These are phyloP conservation scores for Cordyceps militaris DNA, from an alignment of 2,329 filamentous ascomycete genomes.

Conservation along the genomic window DNA sequence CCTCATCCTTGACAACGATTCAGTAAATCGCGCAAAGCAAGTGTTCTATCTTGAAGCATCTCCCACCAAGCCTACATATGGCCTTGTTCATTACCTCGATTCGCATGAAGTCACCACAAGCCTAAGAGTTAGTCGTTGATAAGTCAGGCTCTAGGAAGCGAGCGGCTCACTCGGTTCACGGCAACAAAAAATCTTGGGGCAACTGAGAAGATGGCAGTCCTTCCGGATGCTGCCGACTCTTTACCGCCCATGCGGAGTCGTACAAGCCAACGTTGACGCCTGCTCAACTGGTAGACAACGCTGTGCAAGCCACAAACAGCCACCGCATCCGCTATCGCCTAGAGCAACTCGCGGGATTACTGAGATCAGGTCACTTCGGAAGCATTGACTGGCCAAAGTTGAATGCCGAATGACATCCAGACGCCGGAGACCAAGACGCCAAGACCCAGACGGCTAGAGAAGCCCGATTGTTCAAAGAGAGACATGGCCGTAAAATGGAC, in stretches of 20 bases:
- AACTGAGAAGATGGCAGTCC: not conserved
- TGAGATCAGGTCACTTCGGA: too few species aligned
- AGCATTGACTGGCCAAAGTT: not conserved
- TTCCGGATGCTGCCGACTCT: conserved; percentile 28
- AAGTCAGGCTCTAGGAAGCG: not conserved
- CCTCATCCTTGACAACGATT: not conserved
- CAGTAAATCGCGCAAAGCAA: not conserved
- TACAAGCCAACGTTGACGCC: conserved; percentile 10
- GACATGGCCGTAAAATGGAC: not conserved
- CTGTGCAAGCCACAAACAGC: not conserved
- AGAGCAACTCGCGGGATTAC: not conserved
- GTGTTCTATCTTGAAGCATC: not conserved
- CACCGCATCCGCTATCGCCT: not conserved
- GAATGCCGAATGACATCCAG: too few species aligned
- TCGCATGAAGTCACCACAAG: not conserved
- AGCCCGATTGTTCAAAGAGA: not conserved
- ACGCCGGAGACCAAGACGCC: too few species aligned
- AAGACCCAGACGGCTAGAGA: too few species aligned
- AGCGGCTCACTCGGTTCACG: conserved; percentile 32
- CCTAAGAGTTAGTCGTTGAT: not conserved
- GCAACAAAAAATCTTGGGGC: conserved; percentile 17
- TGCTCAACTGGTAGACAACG: conserved; percentile 1
- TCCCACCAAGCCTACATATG: not conserved
- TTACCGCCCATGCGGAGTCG: conserved; percentile 27
- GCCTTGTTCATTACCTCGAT: not conserved